Base-by-base conservation (phyloP, 345 rosid genomes). In the Sisymbrium irio region DNA sequence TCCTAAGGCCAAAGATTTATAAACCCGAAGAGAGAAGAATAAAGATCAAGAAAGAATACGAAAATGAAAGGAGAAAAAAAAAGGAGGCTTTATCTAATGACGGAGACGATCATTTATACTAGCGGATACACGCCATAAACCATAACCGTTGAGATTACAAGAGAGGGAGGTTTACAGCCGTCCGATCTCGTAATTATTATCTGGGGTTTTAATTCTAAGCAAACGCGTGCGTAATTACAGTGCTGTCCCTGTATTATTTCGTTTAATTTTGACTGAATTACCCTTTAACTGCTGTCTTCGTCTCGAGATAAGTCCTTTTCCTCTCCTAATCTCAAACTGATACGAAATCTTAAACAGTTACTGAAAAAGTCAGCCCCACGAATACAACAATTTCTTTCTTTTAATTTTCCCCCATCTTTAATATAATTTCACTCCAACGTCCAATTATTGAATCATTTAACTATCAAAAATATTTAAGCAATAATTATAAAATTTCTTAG, bases 331-430 rank as follows among this genome's bases (percentile, higher is more conserved):
- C 58, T 46, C 6, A 62, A 62, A 42, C 6, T 73, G 46, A 63
- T 54, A 22, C 77, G 71, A 73, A 65, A 55, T 65, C 41, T 62
- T 61, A 68, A 54, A 39, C 74, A 62, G 69, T 50, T 58, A 67
- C 65, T 50, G 74, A 68, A 75, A 33, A 33, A 54, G 75, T 76
- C 79, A 76, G 65, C 69, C 74, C 56, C 69, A 75, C 74, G 62
- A 67, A 50, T 62, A 33, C 63, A 60, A 44, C 18, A 5, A 22
- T 51, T 62, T 53, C 19, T 36, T 74, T 46, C n/a, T n/a, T n/a
- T 74, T 47, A 7, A 2, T 51, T 63, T 74, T 14, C 22, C 32
- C 53, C 2, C 11, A 36, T 35, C 20, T 64, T 45, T 56, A 45
- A 25, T 22, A 25, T 30, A 55, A 8, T 6, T 10, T 20, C 30